Evolutionary conservation across 176 grass and related monocot species (phyloP).

Genomic region (Hordeum marinum): DNA sequence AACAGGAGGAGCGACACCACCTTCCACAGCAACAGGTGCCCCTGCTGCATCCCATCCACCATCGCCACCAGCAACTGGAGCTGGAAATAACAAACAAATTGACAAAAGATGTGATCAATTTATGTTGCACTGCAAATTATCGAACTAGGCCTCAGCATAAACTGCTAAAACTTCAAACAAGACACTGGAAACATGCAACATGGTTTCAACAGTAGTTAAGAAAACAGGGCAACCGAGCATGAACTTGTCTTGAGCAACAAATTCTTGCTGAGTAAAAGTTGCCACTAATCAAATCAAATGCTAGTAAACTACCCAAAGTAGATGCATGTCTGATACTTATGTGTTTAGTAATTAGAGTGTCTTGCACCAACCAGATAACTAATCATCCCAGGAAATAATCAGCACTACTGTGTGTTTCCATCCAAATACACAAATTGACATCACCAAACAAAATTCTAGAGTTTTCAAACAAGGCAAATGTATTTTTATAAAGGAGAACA

Average conservation of each 20-base stretch:
- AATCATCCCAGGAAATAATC: neutral
- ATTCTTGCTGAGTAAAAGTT: neutral
- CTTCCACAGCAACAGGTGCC: conserved; percentile 24
- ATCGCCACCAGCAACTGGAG: conserved; percentile 45
- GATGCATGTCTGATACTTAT: neutral
- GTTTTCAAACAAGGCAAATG: neutral
- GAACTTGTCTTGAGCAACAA: neutral
- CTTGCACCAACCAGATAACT: neutral
- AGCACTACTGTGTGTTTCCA: neutral
- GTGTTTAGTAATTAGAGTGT: neutral
- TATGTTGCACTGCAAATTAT: neutral
- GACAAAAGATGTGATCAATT: neutral
- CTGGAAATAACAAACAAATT: conserved; percentile 16
- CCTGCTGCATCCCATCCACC: conserved; percentile 69
- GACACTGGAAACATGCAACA: neutral
- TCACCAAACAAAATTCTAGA: neutral
- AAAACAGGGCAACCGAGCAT: neutral
- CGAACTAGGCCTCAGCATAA: no score
- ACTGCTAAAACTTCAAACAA: neutral
- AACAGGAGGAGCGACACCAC: conserved; percentile 3
- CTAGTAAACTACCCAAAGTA: neutral
- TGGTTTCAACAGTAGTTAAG: neutral
- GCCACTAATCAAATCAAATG: neutral
- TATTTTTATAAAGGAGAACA: neutral
- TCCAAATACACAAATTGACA: neutral